A percentile compares a stretch with the other conserved stretches of the same genome.
Evolutionary conservation across 257 asterid species (phyloP).

Genomic region (Solanum tarapatanum): DNA sequence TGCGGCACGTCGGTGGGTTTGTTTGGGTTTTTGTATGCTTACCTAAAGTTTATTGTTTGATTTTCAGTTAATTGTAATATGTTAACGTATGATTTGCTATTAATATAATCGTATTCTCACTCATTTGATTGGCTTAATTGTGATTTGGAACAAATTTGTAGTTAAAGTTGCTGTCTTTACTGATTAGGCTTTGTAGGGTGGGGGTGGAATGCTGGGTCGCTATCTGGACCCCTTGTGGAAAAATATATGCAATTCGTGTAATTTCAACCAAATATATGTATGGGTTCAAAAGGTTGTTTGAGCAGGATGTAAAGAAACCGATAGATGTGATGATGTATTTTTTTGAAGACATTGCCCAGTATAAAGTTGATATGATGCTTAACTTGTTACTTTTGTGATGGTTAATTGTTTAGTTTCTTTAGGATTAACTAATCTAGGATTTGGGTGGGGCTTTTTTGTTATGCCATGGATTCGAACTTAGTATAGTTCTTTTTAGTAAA

Average conservation of each 20-base stretch:
- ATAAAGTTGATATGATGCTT: not conserved
- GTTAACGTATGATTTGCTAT: not conserved
- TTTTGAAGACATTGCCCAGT: not conserved
- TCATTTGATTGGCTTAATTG: not conserved
- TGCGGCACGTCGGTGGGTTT: not conserved
- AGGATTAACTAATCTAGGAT: not conserved
- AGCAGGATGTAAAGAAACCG: not conserved
- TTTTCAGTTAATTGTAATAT: not conserved
- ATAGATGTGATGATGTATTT: not conserved
- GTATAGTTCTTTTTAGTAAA: not conserved
- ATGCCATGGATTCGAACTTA: not conserved
- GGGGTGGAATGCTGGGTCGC: not conserved
- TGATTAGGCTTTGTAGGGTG: not conserved
- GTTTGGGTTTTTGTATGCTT: not conserved
- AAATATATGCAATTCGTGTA: not conserved
- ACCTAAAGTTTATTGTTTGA: not conserved
- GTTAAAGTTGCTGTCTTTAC: not conserved
- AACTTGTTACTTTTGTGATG: not conserved
- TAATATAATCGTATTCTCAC: not conserved
- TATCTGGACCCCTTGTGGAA: not conserved
- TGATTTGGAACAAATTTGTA: not conserved
- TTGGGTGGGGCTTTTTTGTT: not conserved
- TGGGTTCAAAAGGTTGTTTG: not conserved
- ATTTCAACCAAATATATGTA: not conserved
- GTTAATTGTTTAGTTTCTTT: not conserved